Evolutionary conservation across 768 basidiomycete genomes (phyloP).

Genomic region (Hericium coralloides): DNA sequence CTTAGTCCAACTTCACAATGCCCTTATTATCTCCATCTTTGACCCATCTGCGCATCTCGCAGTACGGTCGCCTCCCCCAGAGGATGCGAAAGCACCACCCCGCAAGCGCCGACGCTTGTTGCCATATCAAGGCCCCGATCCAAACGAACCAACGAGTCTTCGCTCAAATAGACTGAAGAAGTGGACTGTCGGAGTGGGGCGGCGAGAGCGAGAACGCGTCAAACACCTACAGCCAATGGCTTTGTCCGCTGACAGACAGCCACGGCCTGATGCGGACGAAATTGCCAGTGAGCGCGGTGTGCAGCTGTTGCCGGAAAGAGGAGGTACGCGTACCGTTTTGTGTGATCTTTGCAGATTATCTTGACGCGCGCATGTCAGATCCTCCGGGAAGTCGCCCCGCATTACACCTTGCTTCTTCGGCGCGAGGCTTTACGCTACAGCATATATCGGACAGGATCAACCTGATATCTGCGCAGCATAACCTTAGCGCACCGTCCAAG

Average conservation of each 20-base stretch:
- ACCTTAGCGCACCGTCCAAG: constrained; percentile 50
- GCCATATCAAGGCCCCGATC: constrained; percentile 63
- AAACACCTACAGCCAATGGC: constrained; percentile 37
- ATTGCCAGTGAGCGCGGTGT: constrained; percentile 65
- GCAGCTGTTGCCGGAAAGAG: constrained; percentile 51
- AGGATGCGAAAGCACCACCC: constrained; percentile 49
- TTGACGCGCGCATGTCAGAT: constrained; percentile 28
- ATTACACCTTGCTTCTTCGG: constrained; percentile 65
- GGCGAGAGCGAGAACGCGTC: constrained; percentile 67
- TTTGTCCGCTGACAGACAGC: constrained; percentile 31
- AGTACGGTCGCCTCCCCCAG: constrained; percentile 55
- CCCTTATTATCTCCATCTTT: constrained; percentile 75
- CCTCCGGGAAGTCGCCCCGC: constrained; percentile 64
- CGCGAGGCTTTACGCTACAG: constrained; percentile 63
- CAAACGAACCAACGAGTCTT: constrained; percentile 42
- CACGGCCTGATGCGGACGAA: constrained; percentile 51
- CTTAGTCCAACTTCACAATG: constrained; percentile 73
- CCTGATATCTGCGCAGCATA: constrained; percentile 73
- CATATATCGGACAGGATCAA: constrained; percentile 76
- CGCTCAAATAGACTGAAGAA: constrained; percentile 60
- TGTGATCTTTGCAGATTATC: neutral
- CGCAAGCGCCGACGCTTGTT: constrained; percentile 62
- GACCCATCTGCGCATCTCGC: constrained; percentile 69
- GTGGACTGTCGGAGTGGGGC: constrained; percentile 67
- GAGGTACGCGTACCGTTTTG: constrained; percentile 35